Percentiles rank a stretch among this genome's conserved stretches.
phyloP scores from a whole-genome alignment of 257 asterid genomes.

The Nicotiana noctiflora region DNA sequence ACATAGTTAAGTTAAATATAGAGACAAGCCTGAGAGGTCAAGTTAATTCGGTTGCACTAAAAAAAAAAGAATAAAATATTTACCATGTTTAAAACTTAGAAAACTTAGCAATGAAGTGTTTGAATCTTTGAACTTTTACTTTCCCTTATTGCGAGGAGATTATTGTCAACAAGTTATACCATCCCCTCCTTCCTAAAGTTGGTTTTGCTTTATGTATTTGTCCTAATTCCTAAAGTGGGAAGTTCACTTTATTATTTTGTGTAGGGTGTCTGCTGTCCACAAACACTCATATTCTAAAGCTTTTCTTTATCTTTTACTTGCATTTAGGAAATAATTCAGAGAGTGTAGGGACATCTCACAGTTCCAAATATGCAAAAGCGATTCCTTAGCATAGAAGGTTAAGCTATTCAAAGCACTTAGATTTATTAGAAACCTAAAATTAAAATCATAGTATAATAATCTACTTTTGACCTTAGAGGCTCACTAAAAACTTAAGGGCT shows the following conservation, averaged over 20 bases:
- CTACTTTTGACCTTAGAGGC: not conserved
- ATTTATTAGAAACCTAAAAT: not conserved
- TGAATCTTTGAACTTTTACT: not conserved
- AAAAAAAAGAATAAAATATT: not conserved
- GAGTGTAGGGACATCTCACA: not conserved
- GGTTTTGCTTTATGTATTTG: not conserved
- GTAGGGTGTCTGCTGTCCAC: not conserved
- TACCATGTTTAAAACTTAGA: not conserved
- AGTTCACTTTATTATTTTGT: not conserved
- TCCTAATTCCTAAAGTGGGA: not conserved
- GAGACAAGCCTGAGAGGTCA: not conserved
- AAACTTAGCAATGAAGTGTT: not conserved
- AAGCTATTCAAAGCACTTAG: constrained; percentile 1
- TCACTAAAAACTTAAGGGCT: too few species aligned
- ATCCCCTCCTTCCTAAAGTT: constrained; percentile 1
- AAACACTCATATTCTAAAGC: not conserved
- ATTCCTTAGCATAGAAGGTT: constrained; percentile 12
- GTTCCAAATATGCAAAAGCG: constrained; percentile 5
- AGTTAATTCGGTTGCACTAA: not conserved
- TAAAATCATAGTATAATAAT: not conserved
- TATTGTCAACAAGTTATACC: constrained; percentile 2
- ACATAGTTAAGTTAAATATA: not conserved
- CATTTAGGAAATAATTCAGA: not conserved
- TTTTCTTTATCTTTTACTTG: constrained; percentile 1
- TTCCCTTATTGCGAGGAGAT: not conserved